Conservation (phyloP, 2,329 filamentous ascomycete genomes). For the Teratosphaeria nubilosa region DNA sequence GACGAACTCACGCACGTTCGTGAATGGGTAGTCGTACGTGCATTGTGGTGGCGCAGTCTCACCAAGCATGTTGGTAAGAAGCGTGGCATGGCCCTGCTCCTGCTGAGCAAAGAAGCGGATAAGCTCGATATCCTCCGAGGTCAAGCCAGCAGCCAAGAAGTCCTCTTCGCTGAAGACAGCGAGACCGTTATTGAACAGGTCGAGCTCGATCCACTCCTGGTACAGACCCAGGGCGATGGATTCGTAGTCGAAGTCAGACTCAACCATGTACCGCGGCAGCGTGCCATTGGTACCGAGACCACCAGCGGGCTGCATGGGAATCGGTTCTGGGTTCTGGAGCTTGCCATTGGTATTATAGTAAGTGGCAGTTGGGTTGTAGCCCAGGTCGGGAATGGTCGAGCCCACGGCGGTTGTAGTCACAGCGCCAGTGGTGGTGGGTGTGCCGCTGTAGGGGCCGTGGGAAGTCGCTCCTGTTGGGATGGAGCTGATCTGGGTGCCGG, state of each 20-base stretch:
- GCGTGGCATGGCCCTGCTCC: constrained; percentile 66
- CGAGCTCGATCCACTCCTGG: constrained; percentile 77
- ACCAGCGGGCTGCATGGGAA: constrained; percentile 59
- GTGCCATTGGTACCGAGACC: constrained; percentile 71
- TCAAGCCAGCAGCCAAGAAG: constrained; percentile 59
- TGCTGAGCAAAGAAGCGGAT: constrained; percentile 70
- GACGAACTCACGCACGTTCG: constrained; percentile 63
- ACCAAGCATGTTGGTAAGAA: constrained; percentile 70
- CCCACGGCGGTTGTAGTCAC: constrained; percentile 38
- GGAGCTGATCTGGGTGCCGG: constrained; percentile 37
- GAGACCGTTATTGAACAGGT: constrained; percentile 69
- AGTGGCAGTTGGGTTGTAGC: constrained; percentile 51
- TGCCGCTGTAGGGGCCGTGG: constrained; percentile 60
- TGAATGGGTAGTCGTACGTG: constrained; percentile 72
- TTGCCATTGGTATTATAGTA: constrained; percentile 63
- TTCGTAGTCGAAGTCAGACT: constrained; percentile 76
- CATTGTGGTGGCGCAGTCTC: constrained; percentile 60
- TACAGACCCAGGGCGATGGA: constrained; percentile 66
- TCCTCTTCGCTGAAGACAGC: constrained; percentile 58
- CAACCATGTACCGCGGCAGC: constrained; percentile 62
- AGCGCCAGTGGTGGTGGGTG: constrained; percentile 60
- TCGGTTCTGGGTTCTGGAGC: constrained; percentile 57
- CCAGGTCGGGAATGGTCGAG: constrained; percentile 47
- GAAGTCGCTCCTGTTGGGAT: constrained; percentile 49
- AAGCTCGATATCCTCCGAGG: constrained; percentile 57